Evolutionary conservation across 228 moss, liverwort and hornwort species (phyloP).

Genomic region (Sphagnum fallax): DNA sequence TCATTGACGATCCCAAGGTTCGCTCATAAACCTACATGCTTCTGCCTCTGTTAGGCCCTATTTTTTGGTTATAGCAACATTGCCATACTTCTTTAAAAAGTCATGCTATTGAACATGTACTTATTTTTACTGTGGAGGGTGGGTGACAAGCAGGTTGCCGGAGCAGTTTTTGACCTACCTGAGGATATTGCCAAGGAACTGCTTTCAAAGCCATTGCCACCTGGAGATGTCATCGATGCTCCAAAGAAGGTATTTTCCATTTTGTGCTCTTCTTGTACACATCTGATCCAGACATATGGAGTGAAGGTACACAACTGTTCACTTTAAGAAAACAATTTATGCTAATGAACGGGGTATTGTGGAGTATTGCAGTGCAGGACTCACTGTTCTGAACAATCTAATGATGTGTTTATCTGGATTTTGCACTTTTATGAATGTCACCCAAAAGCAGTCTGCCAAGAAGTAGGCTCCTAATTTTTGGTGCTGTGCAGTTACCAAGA

Average conservation of each 20-base stretch:
- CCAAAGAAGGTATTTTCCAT: conserved; percentile 53
- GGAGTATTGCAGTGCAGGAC: background rate
- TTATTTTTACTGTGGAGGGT: too few species aligned
- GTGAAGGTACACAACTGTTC: too few species aligned
- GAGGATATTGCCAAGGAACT: conserved; percentile 68
- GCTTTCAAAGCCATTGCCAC: conserved; percentile 37
- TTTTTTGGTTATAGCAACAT: too few species aligned
- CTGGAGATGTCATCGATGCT: conserved; percentile 53
- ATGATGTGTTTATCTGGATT: background rate
- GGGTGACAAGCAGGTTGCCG: conserved; percentile 31
- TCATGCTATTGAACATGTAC: too few species aligned
- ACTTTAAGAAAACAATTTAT: background rate
- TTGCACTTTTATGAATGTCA: too few species aligned
- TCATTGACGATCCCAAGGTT: conserved; percentile 54
- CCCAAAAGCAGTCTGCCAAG: too few species aligned
- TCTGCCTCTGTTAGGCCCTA: too few species aligned
- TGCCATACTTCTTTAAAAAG: background rate
- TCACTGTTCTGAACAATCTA: background rate
- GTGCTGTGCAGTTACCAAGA: conserved; percentile 51
- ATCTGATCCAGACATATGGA: too few species aligned
- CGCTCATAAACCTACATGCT: background rate
- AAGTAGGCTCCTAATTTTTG: too few species aligned
- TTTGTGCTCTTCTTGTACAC: background rate
- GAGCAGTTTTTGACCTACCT: conserved; percentile 84
- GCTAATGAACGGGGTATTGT: background rate